phyloP scores from a whole-genome alignment of 2,329 filamentous ascomycete species.

The Verticillium dahliae region DNA sequence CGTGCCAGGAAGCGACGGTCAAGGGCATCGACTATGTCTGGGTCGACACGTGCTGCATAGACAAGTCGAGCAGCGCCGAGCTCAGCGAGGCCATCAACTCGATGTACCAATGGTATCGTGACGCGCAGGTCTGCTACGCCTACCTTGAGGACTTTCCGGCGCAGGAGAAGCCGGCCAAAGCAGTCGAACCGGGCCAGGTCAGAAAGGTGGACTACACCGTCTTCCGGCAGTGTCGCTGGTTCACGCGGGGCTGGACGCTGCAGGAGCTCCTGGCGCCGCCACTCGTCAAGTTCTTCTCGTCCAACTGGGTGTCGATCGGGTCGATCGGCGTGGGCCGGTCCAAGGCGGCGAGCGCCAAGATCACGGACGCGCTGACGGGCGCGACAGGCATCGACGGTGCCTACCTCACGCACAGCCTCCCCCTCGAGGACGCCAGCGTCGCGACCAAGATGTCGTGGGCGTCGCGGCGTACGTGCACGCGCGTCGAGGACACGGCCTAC shows the following conservation, averaged over 20 bases:
- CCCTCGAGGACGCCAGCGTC: neutral
- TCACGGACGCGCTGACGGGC: neutral
- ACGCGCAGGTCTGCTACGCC: conserved; percentile 24
- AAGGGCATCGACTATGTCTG: conserved; percentile 23
- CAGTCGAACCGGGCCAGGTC: neutral
- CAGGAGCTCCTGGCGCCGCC: conserved; percentile 56
- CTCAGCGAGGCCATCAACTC: conserved; percentile 21
- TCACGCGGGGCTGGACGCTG: conserved; percentile 47
- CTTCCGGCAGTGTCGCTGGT: conserved; percentile 18
- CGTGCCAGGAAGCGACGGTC: conserved; percentile 9
- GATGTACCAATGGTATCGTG: conserved; percentile 23
- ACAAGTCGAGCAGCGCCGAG: conserved; percentile 23
- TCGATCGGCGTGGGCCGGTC: conserved; percentile 16
- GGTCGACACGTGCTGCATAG: conserved; percentile 28
- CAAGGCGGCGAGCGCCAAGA: conserved; percentile 19
- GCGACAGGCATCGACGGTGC: neutral
- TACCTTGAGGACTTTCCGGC: conserved; percentile 23
- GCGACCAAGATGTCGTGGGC: conserved; percentile 25
- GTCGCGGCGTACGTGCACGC: conserved; percentile 15
- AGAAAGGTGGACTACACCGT: neutral
- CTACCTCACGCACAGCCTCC: neutral
- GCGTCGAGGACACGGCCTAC: conserved; percentile 22
- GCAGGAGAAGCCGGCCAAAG: conserved; percentile 2
- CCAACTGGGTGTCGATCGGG: conserved; percentile 15
- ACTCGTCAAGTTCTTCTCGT: conserved; percentile 16